Conservation (phyloP, 1,284 basidiomycete species). For the Moesziomyces aphidis region DNA sequence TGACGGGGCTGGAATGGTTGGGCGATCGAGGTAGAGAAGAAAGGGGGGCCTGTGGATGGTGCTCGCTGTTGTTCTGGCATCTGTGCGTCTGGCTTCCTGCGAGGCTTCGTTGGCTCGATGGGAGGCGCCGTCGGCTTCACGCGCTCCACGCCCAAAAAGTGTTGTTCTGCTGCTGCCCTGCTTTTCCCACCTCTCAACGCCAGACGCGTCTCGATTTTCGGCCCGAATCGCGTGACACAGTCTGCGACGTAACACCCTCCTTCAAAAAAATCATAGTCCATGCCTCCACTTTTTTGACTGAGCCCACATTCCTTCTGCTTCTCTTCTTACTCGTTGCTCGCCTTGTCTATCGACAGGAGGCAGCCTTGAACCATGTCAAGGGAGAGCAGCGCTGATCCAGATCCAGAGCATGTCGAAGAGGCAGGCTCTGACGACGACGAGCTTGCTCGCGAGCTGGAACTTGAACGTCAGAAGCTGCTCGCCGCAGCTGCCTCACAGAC, state of each 20-base stretch:
- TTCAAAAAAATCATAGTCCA: not conserved
- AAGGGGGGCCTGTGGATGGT: not conserved
- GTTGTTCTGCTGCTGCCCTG: constrained; percentile 7
- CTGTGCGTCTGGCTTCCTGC: not conserved
- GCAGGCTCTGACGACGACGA: constrained; percentile 13
- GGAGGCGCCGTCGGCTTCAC: no score
- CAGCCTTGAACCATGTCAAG: constrained; percentile 10
- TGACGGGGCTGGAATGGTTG: no score
- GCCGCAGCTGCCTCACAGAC: constrained; percentile 2
- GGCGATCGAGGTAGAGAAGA: not conserved
- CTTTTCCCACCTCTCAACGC: not conserved
- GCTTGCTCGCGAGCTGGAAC: constrained; percentile 28
- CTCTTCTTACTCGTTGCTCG: not conserved
- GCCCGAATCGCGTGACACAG: not conserved
- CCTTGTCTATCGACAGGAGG: not conserved
- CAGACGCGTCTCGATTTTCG: constrained; percentile 18
- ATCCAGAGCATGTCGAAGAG: constrained; percentile 7
- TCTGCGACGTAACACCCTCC: constrained; percentile 1
- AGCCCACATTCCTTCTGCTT: not conserved
- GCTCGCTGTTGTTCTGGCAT: not conserved
- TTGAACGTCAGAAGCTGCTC: constrained; percentile 32
- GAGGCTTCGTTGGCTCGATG: no score
- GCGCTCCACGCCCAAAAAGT: constrained; percentile 2
- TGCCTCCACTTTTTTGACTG: constrained; percentile 35
- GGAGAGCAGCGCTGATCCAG: not conserved